Evolutionary conservation across 768 basidiomycete species (phyloP).

Genomic region (Ramaria sp.): DNA sequence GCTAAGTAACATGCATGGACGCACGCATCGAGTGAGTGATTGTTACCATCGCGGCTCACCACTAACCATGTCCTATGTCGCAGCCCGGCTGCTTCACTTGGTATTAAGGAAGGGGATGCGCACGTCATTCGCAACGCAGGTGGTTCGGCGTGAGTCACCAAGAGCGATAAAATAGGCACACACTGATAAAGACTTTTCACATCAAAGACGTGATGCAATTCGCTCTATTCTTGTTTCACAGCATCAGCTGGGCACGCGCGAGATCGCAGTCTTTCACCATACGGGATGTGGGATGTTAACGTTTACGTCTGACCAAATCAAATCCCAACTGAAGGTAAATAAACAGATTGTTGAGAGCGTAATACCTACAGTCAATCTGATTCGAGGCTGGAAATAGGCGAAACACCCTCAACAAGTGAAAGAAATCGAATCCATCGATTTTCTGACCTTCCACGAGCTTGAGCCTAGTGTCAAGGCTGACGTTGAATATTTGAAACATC

Average conservation of each 20-base stretch:
- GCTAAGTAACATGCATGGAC: constrained; percentile 61
- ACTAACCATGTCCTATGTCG: not conserved
- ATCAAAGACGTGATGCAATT: constrained; percentile 45
- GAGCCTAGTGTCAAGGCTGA: constrained; percentile 48
- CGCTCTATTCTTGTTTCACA: constrained; percentile 63
- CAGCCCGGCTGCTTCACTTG: constrained; percentile 48
- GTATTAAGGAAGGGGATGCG: constrained; percentile 54
- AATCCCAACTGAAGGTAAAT: constrained; percentile 36
- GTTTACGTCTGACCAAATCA: constrained; percentile 41
- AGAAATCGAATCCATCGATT: constrained; percentile 37
- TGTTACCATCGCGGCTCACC: constrained; percentile 1
- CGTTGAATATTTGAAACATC: constrained; percentile 43
- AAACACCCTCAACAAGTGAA: constrained; percentile 13
- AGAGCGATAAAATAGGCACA: not conserved
- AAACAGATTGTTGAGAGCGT: constrained; percentile 15
- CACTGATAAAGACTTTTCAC: not conserved
- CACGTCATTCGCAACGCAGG: constrained; percentile 72
- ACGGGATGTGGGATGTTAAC: constrained; percentile 66
- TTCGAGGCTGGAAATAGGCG: not conserved
- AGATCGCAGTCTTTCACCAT: constrained; percentile 61
- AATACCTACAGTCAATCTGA: not conserved
- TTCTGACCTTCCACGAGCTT: constrained; percentile 40
- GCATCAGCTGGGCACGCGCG: constrained; percentile 56
- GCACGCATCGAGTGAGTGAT: constrained; percentile 50
- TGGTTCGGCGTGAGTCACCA: constrained; percentile 40